phyloP scores from a whole-genome alignment of 2,329 filamentous ascomycete species.

The Colletotrichum tanaceti region DNA sequence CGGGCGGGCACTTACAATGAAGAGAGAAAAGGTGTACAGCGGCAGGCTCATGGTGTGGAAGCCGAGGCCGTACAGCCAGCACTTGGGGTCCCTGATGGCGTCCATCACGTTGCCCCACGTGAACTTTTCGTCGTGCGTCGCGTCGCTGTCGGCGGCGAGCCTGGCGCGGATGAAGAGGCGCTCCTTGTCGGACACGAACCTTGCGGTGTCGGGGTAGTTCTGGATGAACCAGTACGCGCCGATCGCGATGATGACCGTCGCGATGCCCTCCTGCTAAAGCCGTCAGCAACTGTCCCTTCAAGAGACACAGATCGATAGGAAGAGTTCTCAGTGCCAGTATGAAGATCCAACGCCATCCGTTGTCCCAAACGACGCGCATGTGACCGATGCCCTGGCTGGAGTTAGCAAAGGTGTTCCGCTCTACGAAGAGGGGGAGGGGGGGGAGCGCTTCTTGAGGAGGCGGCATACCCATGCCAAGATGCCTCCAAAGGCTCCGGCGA shows the following conservation, averaged over 20 bases:
- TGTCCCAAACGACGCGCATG: conserved; percentile 64
- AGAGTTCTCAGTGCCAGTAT: conserved; percentile 61
- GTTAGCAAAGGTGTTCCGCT: background rate
- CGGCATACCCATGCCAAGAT: conserved; percentile 63
- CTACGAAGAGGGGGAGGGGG: no score
- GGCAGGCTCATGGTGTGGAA: conserved; percentile 80
- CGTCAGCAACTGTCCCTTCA: conserved; percentile 51
- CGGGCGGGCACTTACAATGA: conserved; percentile 54
- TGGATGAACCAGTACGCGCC: conserved; percentile 70
- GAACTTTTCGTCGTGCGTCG: conserved; percentile 75
- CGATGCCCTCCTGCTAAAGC: conserved; percentile 63
- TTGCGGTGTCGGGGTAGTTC: conserved; percentile 71
- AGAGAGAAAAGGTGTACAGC: conserved; percentile 67
- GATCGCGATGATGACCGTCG: conserved; percentile 63
- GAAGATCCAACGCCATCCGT: conserved; percentile 71
- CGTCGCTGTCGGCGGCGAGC: conserved; percentile 75
- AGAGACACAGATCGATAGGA: no score
- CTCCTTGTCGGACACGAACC: conserved; percentile 66
- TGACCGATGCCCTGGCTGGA: conserved; percentile 61
- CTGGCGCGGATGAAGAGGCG: conserved; percentile 70
- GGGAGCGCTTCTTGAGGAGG: rapidly evolving
- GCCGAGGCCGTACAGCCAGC: conserved; percentile 77
- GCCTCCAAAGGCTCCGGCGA: conserved; percentile 68
- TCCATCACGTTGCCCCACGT: conserved; percentile 73
- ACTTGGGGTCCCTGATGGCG: conserved; percentile 75